Percentiles rank a stretch among this genome's conserved stretches.
phyloP scores from a whole-genome alignment of 352 stramenopile genomes.

The Pythium plurisporium region DNA sequence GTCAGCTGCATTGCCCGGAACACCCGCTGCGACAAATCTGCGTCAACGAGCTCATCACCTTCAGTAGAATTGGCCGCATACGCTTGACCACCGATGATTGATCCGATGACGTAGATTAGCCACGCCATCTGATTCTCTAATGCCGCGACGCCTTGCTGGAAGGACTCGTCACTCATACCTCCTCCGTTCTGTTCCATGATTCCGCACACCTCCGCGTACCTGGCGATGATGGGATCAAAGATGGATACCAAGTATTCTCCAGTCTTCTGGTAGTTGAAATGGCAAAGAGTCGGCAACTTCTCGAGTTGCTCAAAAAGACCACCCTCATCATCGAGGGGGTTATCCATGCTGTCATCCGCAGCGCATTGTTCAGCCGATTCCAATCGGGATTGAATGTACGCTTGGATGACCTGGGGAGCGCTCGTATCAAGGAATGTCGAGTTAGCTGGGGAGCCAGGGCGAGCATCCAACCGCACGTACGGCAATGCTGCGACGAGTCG shows the following conservation, averaged over 20 bases:
- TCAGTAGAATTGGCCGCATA: slow-evolving; percentile 91
- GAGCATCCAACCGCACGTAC: slow-evolving; percentile 88
- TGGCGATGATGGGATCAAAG: slow-evolving; percentile 92
- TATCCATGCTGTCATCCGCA: slow-evolving; percentile 92
- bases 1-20: slow-evolving; percentile 95
- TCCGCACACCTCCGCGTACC: slow-evolving; percentile 90
- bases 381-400: slow-evolving; percentile 95
- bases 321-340: slow-evolving; percentile 96
- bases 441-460: slow-evolving; percentile 43
- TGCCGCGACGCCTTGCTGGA: slow-evolving; percentile 61
- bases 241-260: slow-evolving; percentile 92
- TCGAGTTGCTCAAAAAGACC: slow-evolving; percentile 96
- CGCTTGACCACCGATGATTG: slow-evolving; percentile 94
- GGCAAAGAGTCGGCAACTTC: slow-evolving; percentile 94
- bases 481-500: slow-evolving; percentile 94
- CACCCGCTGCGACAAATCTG: slow-evolving; percentile 93
- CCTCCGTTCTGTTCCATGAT: slow-evolving; percentile 61
- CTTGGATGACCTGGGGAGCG: slow-evolving; percentile 89
- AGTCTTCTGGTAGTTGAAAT: slow-evolving; percentile 94
- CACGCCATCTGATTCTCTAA: slow-evolving; percentile 97
- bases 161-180: slow-evolving; percentile 35
- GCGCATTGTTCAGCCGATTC: slow-evolving; percentile 93
- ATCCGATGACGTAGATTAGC: slow-evolving; percentile 96
- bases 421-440: slow-evolving; percentile 71
- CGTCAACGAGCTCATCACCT: slow-evolving; percentile 94